phyloP scores from a whole-genome alignment of 805 yeast genomes.

The Wickerhamiella brachini region DNA sequence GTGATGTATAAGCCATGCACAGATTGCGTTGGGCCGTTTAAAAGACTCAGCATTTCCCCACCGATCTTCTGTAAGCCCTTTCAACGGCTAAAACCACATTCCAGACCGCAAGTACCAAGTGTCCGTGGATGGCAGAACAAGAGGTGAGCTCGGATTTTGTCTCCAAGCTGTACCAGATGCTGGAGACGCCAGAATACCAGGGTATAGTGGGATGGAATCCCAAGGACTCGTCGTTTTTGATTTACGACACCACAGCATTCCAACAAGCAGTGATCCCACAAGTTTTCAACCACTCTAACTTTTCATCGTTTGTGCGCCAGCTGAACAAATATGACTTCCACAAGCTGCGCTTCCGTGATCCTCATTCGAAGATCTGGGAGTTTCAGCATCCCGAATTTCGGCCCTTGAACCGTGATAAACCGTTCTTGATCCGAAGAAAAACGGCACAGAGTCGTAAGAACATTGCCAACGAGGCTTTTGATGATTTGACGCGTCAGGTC shows the following conservation, averaged over 20 bases:
- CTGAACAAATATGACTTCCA: conserved; percentile 95
- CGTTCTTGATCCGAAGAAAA: conserved; percentile 79
- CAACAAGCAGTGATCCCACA: conserved; percentile 51
- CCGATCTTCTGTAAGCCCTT: background rate
- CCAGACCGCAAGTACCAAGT: background rate
- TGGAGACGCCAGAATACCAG: conserved; percentile 65
- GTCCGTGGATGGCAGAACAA: background rate
- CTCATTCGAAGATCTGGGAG: conserved; percentile 47
- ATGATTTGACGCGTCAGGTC: conserved; percentile 21
- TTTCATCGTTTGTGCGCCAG: conserved; percentile 90
- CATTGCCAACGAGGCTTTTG: conserved; percentile 8
- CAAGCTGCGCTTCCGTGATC: conserved; percentile 56
- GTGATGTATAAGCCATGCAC: background rate
- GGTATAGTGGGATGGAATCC: conserved; percentile 72
- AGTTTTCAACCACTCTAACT: conserved; percentile 89
- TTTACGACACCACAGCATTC: conserved; percentile 38
- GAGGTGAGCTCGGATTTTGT: conserved; percentile 13
- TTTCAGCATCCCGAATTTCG: conserved; percentile 84
- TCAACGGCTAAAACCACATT: background rate
- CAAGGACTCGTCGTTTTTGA: conserved; percentile 76
- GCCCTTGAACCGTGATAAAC: conserved; percentile 57
- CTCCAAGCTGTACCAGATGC: conserved; percentile 47
- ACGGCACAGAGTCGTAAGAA: conserved; percentile 12
- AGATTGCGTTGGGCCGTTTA: background rate
- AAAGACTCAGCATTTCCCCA: background rate